Base-by-base conservation (phyloP, 805 yeast genomes). In the Sugiyamaella americana region DNA sequence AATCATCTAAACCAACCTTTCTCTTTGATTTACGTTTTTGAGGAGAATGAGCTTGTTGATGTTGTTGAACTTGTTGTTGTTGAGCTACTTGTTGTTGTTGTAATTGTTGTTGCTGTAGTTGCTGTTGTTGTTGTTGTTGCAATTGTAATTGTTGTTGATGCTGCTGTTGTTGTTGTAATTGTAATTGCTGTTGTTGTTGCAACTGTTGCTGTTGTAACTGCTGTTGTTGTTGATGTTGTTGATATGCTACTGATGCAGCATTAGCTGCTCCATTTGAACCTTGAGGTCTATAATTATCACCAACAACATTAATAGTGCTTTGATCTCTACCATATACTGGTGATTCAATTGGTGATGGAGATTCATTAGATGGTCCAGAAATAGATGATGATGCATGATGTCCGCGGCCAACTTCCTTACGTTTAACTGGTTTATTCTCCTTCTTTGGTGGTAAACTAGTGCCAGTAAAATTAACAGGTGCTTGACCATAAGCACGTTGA, bases 1-100 rank as follows among this genome's bases (percentile, higher is more conserved):
- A 93, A 66, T 93, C 98, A 64, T 93, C 98, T 48, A 93, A 74
- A 0, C 98, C 97, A 47, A 89, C 63, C 59, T 69, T 65, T 19
- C 56, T 55, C 38, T 34, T 37, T 4, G 19, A 20, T 23, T 50
- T 50, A 19, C 38, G 23, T 5, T 16, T 37, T 19, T 16, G 35
- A 11, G 43, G 8, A 36, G 36, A 51, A 49, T 40, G 43, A 50
- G 8, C 40, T 44, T 35, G 43, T 40, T 41, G 46, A 44, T 17
- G 44, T 34, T 44, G 43, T 21, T 47, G 48, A 22, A 32, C 24
- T 41, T 44, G 43, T 40, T 41, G 46, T 46, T 17, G 44, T 34
- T 44, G 43, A 17, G 43, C 46, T 24, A 21, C 24, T 37, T 44
- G 47, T 29, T 26, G 52, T 40, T 18, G 47, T 46, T 19, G 49